phyloP scores from a whole-genome alignment of 768 basidiomycete genomes.

The Trametes maxima region DNA sequence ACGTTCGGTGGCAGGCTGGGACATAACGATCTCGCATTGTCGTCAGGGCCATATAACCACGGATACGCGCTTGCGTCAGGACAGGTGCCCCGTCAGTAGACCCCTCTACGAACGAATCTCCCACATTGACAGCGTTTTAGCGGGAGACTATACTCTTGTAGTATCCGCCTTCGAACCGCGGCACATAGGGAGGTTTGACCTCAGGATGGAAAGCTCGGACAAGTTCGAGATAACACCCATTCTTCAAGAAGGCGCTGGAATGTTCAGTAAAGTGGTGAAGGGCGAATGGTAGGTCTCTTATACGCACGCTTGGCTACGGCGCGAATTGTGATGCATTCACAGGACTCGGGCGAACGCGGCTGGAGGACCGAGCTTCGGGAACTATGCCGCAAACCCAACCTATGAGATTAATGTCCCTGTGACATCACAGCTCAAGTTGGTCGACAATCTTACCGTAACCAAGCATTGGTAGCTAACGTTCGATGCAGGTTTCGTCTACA shows the following conservation, averaged over 20 bases:
- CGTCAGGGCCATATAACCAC: conserved; percentile 82
- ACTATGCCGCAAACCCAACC: conserved; percentile 69
- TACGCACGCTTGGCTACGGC: neutral
- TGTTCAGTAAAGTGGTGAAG: conserved; percentile 71
- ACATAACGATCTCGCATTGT: conserved; percentile 68
- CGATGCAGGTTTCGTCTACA: conserved; percentile 67
- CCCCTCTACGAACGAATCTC: conserved; percentile 14
- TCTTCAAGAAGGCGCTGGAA: conserved; percentile 87
- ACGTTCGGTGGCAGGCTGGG: conserved; percentile 43
- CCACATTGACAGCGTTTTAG: conserved; percentile 36
- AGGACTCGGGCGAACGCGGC: conserved; percentile 64
- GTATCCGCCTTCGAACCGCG: conserved; percentile 81
- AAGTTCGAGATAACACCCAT: conserved; percentile 67
- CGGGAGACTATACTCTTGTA: conserved; percentile 82
- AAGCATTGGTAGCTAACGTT: neutral
- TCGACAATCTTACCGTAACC: conserved; percentile 4
- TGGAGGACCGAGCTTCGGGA: conserved; percentile 67
- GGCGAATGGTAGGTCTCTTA: conserved; percentile 67
- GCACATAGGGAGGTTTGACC: conserved; percentile 63
- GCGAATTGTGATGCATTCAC: neutral
- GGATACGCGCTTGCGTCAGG: conserved; percentile 63
- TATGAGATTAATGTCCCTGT: conserved; percentile 61
- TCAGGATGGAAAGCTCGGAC: conserved; percentile 63
- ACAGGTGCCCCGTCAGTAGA: conserved; percentile 53
- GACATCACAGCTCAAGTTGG: conserved; percentile 60